Base-by-base conservation (phyloP, 2,329 filamentous ascomycete species). In the Sclerotinia subarctica region DNA sequence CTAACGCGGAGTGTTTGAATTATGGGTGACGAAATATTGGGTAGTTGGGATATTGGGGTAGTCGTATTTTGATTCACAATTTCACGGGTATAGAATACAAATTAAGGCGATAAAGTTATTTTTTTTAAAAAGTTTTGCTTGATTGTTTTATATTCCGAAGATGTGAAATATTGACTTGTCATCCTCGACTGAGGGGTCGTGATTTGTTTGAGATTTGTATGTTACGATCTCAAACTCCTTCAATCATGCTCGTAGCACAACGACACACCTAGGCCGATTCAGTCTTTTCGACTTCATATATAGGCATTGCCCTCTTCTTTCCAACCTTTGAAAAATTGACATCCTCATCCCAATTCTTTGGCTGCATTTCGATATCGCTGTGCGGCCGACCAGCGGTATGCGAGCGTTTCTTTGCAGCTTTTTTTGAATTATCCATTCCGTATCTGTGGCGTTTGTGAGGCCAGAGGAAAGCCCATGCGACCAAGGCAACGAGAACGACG, bases 311-410 rank as follows among this genome's bases (percentile, higher is more conserved):
- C 26, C 46, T 62, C 10, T 32, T 26, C 59, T 38, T 62, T 38
- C 32, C 59, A 62, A 6, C 51, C 46, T 8, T 38, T 7, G 46
- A 42, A 47, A 5, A 1, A n/a, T 29, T 8, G 6, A 26, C 29
- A 47, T 5, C 8, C 1, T 35, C 4, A 49, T 26, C 38, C 64
- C 64, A 58, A 47, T 58, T 26, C 11, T n/a, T 58, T 10, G 64
- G 64, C 15, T 66, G 64, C 52, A 47, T 66, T 24, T 66, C 64
- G n/a, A 66, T 44, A 26, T 66, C 42, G 53, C 13, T 5, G 44
- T 66, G 64, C 5, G 64, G 38, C 44, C 53, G 53, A 10, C 64
- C 64, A 51, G 64, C 53, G 53, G 64, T 66, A 51, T 29, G 42
- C 29, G 53, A 56, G 42, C 64, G 64, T 5, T 66, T 32, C 13